Conservation (phyloP, 805 yeast species). For the Saturnispora zaruensis region DNA sequence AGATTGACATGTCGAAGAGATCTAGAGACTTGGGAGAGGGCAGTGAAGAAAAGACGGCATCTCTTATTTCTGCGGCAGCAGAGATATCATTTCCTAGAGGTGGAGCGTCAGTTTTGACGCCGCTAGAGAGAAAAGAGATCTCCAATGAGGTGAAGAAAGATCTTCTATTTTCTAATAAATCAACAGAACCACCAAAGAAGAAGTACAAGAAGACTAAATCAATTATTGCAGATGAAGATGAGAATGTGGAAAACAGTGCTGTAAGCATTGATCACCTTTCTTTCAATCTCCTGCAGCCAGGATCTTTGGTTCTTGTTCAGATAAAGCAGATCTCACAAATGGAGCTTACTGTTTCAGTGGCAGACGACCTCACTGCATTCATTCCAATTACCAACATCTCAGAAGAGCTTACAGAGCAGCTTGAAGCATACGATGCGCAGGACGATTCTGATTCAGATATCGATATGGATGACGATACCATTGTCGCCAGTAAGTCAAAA, state of each 20-base stretch:
- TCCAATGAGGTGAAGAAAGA: slow-evolving; percentile 89
- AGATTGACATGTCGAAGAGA: slow-evolving; percentile 31
- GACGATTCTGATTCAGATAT: slow-evolving; percentile 33
- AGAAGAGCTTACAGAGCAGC: slow-evolving; percentile 44
- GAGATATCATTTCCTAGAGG: slow-evolving; percentile 89
- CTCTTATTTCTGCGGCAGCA: slow-evolving; percentile 23
- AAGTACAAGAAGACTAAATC: slow-evolving; percentile 26
- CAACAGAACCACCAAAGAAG: slow-evolving; percentile 22
- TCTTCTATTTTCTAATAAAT: slow-evolving; percentile 46
- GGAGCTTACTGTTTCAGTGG: slow-evolving; percentile 63
- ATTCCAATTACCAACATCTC: slow-evolving; percentile 70
- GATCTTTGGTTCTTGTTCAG: slow-evolving; percentile 72
- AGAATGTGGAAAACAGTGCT: slow-evolving; percentile 16
- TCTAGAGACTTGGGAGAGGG: slow-evolving; percentile 37
- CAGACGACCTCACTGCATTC: slow-evolving; percentile 75
- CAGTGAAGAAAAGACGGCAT: slow-evolving; percentile 21
- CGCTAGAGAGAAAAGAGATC: slow-evolving; percentile 86
- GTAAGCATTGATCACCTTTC: slow-evolving; percentile 53
- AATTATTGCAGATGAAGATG: slow-evolving; percentile 22
- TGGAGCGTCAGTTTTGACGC: slow-evolving; percentile 77
- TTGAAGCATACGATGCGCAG: slow-evolving; percentile 51
- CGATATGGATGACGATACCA: slow-evolving; percentile 14
- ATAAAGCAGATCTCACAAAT: slow-evolving; percentile 48
- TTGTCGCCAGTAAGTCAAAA: slow-evolving; percentile 22
- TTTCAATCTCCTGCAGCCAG: slow-evolving; percentile 58